These are phyloP conservation scores for Arachis monticola DNA, from an alignment of 331 rosid genomes.

Conservation along the genomic window DNA sequence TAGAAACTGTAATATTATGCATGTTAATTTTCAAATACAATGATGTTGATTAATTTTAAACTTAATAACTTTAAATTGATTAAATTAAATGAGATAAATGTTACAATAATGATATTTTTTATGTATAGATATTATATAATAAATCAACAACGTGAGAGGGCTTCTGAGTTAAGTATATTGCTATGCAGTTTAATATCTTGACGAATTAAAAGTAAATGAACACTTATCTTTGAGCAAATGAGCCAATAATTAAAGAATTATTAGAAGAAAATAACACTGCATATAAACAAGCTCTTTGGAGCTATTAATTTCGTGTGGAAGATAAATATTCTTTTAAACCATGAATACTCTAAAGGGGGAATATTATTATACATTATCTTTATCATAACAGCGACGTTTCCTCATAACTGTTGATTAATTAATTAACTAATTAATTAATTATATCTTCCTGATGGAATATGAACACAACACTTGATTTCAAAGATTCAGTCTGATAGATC, in stretches of 20 bases:
- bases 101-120: no score
- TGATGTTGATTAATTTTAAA: no score
- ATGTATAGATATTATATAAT: no score
- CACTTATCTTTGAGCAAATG: constrained; percentile 17
- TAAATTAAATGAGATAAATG: no score
- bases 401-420: constrained; percentile 14
- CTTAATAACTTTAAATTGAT: no score
- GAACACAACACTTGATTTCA: constrained; percentile 1
- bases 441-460: not conserved
- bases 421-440: not conserved
- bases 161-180: no score
- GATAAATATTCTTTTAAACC: constrained; percentile 24
- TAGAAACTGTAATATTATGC: no score
- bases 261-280: constrained; percentile 26
- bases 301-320: constrained; percentile 36
- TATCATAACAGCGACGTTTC: not conserved
- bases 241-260: constrained; percentile 16
- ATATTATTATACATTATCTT: constrained; percentile 2
- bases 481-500: constrained; percentile 13
- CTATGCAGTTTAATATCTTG: not conserved
- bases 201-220: constrained; percentile 3
- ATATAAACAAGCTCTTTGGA: constrained; percentile 25
- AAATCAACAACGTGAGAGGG: no score
- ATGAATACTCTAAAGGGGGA: constrained; percentile 24
- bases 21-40: no score